Percentiles rank a stretch among this genome's conserved stretches.
Evolutionary conservation across 169 alveolate genomes (phyloP).

Genomic region (Plasmodium blacklocki): DNA sequence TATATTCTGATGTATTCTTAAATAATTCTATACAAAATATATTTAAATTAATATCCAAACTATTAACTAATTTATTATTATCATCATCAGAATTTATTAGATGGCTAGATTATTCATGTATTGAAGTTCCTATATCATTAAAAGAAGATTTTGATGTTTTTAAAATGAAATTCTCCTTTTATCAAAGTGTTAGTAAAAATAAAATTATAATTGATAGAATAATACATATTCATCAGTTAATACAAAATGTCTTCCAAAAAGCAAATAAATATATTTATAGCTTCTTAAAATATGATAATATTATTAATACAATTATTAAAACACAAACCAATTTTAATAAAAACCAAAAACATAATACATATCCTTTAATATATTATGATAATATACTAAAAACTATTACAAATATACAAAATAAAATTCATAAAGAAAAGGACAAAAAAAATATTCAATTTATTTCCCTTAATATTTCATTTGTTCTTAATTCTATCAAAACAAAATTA

Average conservation of each 20-base stretch:
- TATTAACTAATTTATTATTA: conserved; percentile 59
- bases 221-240: conserved; percentile 71
- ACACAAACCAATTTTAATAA: conserved; percentile 55
- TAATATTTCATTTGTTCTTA: conserved; percentile 61
- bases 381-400: conserved; percentile 58
- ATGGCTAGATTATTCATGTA: conserved; percentile 74
- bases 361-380: conserved; percentile 68
- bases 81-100: conserved; percentile 73
- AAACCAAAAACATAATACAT: conserved; percentile 39
- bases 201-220: conserved; percentile 72
- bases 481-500: conserved; percentile 50
- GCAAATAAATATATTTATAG: conserved; percentile 75
- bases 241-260: conserved; percentile 73
- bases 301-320: conserved; percentile 47
- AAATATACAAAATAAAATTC: conserved; percentile 63
- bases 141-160: conserved; percentile 68
- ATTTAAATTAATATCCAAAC: conserved; percentile 58
- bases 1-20: conserved; percentile 69
- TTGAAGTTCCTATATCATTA: conserved; percentile 69
- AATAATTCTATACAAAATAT: conserved; percentile 75
- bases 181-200: conserved; percentile 76
- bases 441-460: conserved; percentile 70
- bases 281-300: conserved; percentile 69
- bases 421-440: conserved; percentile 70
- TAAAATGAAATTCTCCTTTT: conserved; percentile 70